Evolutionary conservation across 2,329 filamentous ascomycete genomes (phyloP), one percentile per base, ranked within the genome.

Genomic region (Xylariaceae sp.): DNA sequence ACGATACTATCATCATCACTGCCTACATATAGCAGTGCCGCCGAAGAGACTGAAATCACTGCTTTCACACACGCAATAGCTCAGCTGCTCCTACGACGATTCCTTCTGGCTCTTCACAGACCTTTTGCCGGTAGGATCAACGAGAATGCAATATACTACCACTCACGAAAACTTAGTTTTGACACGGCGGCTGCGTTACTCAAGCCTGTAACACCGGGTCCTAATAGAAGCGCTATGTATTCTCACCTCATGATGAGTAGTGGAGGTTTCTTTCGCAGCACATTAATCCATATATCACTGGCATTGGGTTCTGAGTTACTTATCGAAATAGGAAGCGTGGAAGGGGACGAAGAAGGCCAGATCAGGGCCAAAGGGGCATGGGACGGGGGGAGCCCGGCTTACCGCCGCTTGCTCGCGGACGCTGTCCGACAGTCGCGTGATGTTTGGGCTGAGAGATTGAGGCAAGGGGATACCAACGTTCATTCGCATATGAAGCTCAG

Each of bases 81-180:
- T 40, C 25, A 21, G 19, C 22, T 47, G 2, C 23, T 47, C 7
- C 37, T 47, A 14, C 36, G 45, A 11, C 40, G 45, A 20, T 47
- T 47, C 29, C 32, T 47, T n/a, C 40, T 47, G 7, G 32, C 39
- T 22, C 33, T 47, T 4, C 45, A 47, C 37, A 16, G 45, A 10
- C 40, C 45, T 14, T 20, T 47, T 3, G 40, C 45, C 5, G 45
- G 45, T 29, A 21, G 45, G 17, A 47, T 47, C 22, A 35, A 25
- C 5, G 45, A 47, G 23, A 47, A 47, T 11, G 40, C 40, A 16
- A 3, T 47, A 4, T 47, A 47, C 22, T 47, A 45, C 20, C 45
- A 48, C 41, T 48, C 45, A 4, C 45, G 40, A 14, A 48, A 48
- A 25, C 21, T 48, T 10, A 37, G 40, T 34, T 48, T 48, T 16